A percentile compares a stretch with the other conserved stretches of the same genome.
Evolutionary conservation across 345 rosid genomes (phyloP).

Genomic region (Aegle marmelos): DNA sequence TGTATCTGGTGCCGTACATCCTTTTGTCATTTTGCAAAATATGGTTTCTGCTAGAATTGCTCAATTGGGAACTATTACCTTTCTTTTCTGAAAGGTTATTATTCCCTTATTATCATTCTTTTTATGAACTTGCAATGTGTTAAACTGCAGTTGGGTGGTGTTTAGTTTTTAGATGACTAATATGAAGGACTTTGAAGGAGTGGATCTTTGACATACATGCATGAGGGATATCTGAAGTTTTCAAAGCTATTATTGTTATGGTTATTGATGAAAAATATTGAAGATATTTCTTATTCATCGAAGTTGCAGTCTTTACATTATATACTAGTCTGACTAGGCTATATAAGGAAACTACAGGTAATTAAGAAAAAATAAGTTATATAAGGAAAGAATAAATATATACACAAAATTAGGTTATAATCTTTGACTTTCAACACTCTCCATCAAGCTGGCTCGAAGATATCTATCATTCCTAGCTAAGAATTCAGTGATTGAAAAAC

Average conservation of each 20-base stretch:
- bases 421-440: too few relatives aligned
- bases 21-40: constrained; percentile 3
- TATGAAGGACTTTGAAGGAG: background rate
- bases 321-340: too few relatives aligned
- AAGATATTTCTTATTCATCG: too few relatives aligned
- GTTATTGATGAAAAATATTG: too few relatives aligned
- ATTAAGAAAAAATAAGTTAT: too few relatives aligned
- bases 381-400: too few relatives aligned
- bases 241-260: background rate
- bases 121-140: background rate
- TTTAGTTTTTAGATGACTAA: background rate
- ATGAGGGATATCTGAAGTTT: background rate
- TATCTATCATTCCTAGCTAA: too few relatives aligned
- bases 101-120: background rate
- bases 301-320: too few relatives aligned
- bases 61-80: background rate
- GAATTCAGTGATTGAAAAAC: too few relatives aligned
- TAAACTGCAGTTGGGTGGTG: background rate
- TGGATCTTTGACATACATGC: background rate
- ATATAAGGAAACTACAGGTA: too few relatives aligned
- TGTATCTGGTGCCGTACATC: background rate
- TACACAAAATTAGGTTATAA: too few relatives aligned
- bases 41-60: constrained; percentile 3
- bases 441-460: too few relatives aligned
- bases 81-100: background rate